Evolutionary conservation across 1,284 basidiomycete genomes (phyloP), one percentile per base, ranked within the genome.

Genomic region (Fomitopsis palustris): DNA sequence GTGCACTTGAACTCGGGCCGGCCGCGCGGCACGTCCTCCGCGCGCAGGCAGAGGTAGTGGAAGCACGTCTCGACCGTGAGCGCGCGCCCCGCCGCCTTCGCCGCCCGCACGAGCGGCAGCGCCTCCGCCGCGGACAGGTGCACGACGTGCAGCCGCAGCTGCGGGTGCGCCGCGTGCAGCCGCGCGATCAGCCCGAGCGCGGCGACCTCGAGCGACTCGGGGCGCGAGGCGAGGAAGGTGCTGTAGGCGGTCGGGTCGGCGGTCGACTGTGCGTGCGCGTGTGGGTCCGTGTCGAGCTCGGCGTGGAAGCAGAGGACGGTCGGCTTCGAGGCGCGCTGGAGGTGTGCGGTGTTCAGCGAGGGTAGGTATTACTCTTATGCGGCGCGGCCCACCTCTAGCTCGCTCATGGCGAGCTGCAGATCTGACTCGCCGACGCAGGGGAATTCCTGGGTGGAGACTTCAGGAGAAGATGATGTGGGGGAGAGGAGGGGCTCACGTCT

Each of bases 61-160:
- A 95, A 96, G 75, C 94, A 96, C 0, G 95, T 97, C 77, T 97
- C 95, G 58, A 94, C 91, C 0, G 93, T 93, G 55, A 96, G 76
- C 41, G 86, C 86, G 29, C 87, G 72, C 0, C 87, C 86, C 3
- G 81, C 75, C 9, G 77, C 71, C 64, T 81, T 86, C 2, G 93
- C 93, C 45, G 82, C 78, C 47, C 84, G 82, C 61, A 97, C 86
- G 39, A 85, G 66, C 1, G 89, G 91, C 16, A 98, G 81, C 1
- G 93, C 93, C 25, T 81, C 80, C 2, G 93, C 81, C 2, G 95
- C 90, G 42, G 92, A 94, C 51, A 98, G 85, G 74, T 97, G 95
- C 35, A 97, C 95, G 62, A 98, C 93, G 75, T 98, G 95, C 66
- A 91, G 92, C 27, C 88, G 86, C 10, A 96, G 78, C 2, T 76